Evolutionary conservation across 352 stramenopile species (phyloP).

Genomic region (Globisporangium canariense): DNA sequence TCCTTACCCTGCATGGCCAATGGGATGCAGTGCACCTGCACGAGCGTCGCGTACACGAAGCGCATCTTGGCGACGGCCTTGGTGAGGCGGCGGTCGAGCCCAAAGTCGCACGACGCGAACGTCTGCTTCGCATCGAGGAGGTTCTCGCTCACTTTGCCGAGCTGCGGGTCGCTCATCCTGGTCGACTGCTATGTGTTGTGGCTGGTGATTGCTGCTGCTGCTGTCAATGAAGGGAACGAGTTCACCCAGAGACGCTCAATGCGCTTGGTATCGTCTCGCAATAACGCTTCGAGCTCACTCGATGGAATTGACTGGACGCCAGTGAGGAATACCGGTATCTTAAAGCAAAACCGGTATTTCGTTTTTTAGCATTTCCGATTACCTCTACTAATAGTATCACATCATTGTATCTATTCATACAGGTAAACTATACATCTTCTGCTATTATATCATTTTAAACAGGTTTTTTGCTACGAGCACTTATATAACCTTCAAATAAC

Average conservation of each 20-base stretch:
- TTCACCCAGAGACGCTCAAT: slow-evolving; percentile 1
- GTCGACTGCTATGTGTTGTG: background rate
- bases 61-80: slow-evolving; percentile 93
- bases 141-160: slow-evolving; percentile 61
- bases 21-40: slow-evolving; percentile 94
- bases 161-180: slow-evolving; percentile 21
- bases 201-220: slow-evolving; percentile 5
- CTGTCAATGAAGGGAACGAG: background rate
- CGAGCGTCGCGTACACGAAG: slow-evolving; percentile 92
- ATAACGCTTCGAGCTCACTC: slow-evolving; percentile 11
- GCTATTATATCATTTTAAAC: background rate
- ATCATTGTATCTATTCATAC: background rate
- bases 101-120: slow-evolving; percentile 82
- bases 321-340: slow-evolving; percentile 3
- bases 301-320: slow-evolving; percentile 14
- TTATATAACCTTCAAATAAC: too few species aligned
- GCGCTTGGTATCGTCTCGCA: background rate
- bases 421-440: too few species aligned
- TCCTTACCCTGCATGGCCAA: slow-evolving; percentile 92
- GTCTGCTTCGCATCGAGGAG: slow-evolving; percentile 76
- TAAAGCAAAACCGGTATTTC: background rate
- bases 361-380: background rate
- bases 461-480: background rate
- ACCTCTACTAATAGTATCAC: background rate
- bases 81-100: slow-evolving; percentile 88